Base-by-base conservation (phyloP, 768 basidiomycete genomes). In the Auricularia cornea region DNA sequence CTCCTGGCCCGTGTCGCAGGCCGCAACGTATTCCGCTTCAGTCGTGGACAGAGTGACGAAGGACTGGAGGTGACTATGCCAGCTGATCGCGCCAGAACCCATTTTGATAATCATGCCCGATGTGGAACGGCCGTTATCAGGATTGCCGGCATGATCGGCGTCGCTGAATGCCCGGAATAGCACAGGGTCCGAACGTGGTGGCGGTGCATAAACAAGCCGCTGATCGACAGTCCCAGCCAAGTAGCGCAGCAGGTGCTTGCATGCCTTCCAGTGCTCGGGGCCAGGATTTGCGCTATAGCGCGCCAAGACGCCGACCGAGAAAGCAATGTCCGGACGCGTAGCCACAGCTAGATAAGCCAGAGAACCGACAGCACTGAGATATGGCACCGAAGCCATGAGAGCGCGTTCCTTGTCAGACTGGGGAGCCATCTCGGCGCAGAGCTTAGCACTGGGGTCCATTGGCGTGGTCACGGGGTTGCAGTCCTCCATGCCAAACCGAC, bases 341-440 rank as follows among this genome's bases (percentile, higher is more conserved):
- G n/a, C n/a, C n/a, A n/a, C n/a, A n/a, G n/a, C n/a, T n/a, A n/a
- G n/a, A n/a, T n/a, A n/a, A n/a, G n/a, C n/a, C n/a, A n/a, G n/a
- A n/a, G n/a, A n/a, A n/a, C n/a, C n/a, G n/a, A n/a, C n/a, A n/a
- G n/a, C n/a, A n/a, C n/a, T n/a, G n/a, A n/a, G n/a, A n/a, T n/a
- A n/a, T n/a, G n/a, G n/a, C n/a, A n/a, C 75, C 66, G 48, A 81
- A 23, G 51, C 8, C 71, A 75, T 76, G 2, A 60, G 30, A 11
- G 31, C 66, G 40, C 26, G 32, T 33, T 10, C 51, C 6, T 8
- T 23, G 51, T n/a, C 16, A 10, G 16, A 6, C 40, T 77, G 66
- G 32, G 60, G 61, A n/a, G 61, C 62, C 63, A 64, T 23, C 6
- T 52, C 51, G 26, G 10, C 10, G n/a, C 10, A 10, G 12, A 67